Percentiles rank a stretch among this genome's conserved stretches.
phyloP scores from a whole-genome alignment of 2,329 filamentous ascomycete genomes.

The Cercospora zeina region DNA sequence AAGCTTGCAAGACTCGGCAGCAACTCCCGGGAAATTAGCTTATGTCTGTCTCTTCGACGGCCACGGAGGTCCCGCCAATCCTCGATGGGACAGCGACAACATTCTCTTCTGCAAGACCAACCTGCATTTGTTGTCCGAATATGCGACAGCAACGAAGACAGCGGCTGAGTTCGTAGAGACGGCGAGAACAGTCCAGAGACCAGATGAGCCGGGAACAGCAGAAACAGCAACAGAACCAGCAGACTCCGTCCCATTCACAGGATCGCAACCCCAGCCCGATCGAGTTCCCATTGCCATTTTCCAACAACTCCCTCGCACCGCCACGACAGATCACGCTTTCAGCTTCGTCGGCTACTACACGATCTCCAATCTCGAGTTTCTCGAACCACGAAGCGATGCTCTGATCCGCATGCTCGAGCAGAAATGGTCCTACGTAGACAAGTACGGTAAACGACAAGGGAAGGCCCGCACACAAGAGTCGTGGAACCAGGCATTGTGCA shows the following conservation, averaged over 20 bases:
- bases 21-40: constrained; percentile 24
- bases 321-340: constrained; percentile 17
- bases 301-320: constrained; percentile 25
- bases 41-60: constrained; percentile 34
- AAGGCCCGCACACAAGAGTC: constrained; percentile 23
- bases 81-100: constrained; percentile 33
- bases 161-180: not conserved
- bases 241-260: not conserved
- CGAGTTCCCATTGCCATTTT: constrained; percentile 32
- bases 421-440: constrained; percentile 33
- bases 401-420: constrained; percentile 37
- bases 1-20: constrained; percentile 31
- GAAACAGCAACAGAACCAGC: not conserved
- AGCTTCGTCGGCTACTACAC: constrained; percentile 34
- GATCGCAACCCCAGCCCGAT: not conserved
- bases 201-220: not conserved
- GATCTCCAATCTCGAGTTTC: constrained; percentile 30
- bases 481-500: constrained; percentile 34
- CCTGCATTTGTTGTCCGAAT: constrained; percentile 32
- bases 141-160: not conserved
- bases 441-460: constrained; percentile 23
- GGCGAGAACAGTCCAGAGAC: not conserved
- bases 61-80: constrained; percentile 29
- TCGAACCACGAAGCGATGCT: constrained; percentile 30
- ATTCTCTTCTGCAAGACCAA: constrained; percentile 39